Evolutionary conservation across 179 eudicot genomes (phyloP).

Genomic region (Beta corolliflora): DNA sequence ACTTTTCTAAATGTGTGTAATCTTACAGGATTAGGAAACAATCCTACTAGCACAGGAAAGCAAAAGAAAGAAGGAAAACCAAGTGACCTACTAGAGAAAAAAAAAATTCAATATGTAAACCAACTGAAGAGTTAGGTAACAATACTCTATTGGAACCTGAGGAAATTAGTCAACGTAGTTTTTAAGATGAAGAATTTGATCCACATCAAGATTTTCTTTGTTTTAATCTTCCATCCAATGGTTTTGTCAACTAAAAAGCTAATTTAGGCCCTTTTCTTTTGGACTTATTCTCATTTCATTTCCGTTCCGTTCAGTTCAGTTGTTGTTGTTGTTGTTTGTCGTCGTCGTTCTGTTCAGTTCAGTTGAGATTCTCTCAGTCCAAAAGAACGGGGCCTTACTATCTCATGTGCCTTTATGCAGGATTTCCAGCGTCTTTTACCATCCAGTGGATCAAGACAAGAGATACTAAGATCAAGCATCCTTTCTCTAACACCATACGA

Average conservation of each 20-base stretch:
- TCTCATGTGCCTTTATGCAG: slow-evolving; percentile 36
- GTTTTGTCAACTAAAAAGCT: neutral
- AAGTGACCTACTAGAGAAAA: neutral
- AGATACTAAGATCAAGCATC: slow-evolving; percentile 35
- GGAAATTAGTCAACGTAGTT: neutral
- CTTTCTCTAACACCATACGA: slow-evolving; percentile 17
- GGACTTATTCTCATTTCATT: too few relatives aligned
- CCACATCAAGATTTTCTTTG: neutral
- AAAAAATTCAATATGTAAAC: neutral
- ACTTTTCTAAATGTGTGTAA: too few relatives aligned
- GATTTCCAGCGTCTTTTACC: slow-evolving; percentile 45
- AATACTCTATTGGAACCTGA: neutral
- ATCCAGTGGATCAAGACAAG: slow-evolving; percentile 39
- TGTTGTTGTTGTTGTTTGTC: too few relatives aligned
- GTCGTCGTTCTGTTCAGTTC: too few relatives aligned
- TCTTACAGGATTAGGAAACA: neutral
- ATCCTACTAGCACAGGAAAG: neutral
- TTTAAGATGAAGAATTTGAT: neutral
- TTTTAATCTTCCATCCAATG: neutral
- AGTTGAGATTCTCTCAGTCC: too few relatives aligned
- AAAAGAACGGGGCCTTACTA: neutral
- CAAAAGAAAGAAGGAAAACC: neutral
- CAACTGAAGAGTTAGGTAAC: neutral
- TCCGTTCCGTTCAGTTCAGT: too few relatives aligned
- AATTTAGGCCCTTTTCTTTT: too few relatives aligned